phyloP scores from a whole-genome alignment of 1,284 basidiomycete species.

The Malassezia sp. region DNA sequence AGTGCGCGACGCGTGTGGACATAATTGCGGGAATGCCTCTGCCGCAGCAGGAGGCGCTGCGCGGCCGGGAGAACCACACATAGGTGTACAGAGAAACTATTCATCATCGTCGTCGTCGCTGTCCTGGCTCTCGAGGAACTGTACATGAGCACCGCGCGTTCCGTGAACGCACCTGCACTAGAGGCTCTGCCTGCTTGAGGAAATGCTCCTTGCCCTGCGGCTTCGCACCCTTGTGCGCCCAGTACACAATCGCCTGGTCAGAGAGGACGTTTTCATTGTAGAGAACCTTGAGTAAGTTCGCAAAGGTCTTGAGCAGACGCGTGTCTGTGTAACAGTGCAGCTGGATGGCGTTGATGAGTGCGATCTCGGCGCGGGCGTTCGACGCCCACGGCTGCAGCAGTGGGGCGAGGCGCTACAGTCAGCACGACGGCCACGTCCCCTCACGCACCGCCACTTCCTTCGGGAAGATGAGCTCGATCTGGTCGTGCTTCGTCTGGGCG shows the following conservation, averaged over 20 bases:
- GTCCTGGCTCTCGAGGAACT: slow-evolving; percentile 58
- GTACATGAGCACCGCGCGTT: too few species aligned
- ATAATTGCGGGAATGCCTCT: slow-evolving; percentile 1
- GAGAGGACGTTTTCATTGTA: slow-evolving; percentile 90
- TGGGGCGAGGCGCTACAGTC: slow-evolving; percentile 72
- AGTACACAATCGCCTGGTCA: slow-evolving; percentile 91
- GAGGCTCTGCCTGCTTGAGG: slow-evolving; percentile 69
- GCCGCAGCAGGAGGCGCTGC: too few species aligned
- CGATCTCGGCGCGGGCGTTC: slow-evolving; percentile 75
- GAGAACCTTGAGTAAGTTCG: slow-evolving; percentile 73
- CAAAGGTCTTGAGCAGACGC: slow-evolving; percentile 81
- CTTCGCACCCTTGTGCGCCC: slow-evolving; percentile 91
- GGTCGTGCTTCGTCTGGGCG: slow-evolving; percentile 74
- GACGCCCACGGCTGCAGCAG: slow-evolving; percentile 78
- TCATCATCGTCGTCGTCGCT: slow-evolving; percentile 58
- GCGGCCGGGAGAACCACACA: background rate
- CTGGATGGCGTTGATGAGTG: slow-evolving; percentile 56
- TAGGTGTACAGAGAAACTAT: slow-evolving; percentile 26
- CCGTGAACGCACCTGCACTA: too few species aligned
- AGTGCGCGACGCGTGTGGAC: slow-evolving; percentile 8
- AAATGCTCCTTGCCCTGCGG: slow-evolving; percentile 88
- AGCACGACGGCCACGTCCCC: too few species aligned
- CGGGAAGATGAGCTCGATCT: slow-evolving; percentile 70
- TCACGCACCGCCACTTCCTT: slow-evolving; percentile 72
- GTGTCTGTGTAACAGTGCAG: slow-evolving; percentile 78